Conservation (phyloP, 306 rosid species). For the Vigna angularis region DNA sequence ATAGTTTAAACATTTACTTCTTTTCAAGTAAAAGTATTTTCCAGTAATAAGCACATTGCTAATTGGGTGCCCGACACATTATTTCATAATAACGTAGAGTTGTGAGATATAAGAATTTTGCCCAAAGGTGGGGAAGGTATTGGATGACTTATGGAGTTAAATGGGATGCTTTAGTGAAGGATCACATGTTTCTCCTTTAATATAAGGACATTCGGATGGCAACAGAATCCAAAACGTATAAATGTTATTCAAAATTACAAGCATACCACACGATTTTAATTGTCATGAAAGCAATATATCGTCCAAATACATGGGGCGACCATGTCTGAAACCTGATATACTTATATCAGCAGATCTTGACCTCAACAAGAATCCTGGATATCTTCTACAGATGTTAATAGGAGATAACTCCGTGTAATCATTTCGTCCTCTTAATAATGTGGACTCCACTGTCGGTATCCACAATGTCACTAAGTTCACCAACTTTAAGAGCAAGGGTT, state of each 20-base stretch:
- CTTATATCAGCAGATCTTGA: constrained; percentile 35
- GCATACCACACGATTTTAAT: constrained; percentile 44
- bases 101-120: too few species aligned
- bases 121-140: too few species aligned
- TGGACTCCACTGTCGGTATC: constrained; percentile 97
- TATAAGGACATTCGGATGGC: background rate
- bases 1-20: too few species aligned
- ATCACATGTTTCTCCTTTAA: too few species aligned
- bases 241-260: constrained; percentile 50
- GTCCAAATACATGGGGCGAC: constrained; percentile 48
- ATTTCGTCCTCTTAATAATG: constrained; percentile 83
- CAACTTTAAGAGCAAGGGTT: constrained; percentile 76
- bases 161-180: too few species aligned
- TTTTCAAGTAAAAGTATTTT: too few species aligned
- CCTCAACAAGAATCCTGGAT: constrained; percentile 43
- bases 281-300: constrained; percentile 42
- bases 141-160: too few species aligned
- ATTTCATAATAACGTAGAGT: too few species aligned
- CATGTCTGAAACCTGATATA: constrained; percentile 40
- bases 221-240: constrained; percentile 38
- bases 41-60: too few species aligned
- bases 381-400: constrained; percentile 38
- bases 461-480: constrained; percentile 88
- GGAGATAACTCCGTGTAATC: constrained; percentile 46
- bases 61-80: too few species aligned